A percentile compares a stretch with the other conserved stretches of the same genome.
These are phyloP conservation scores for Yamadazyma kanchanaburiensis DNA, from an alignment of 1,139 yeast genomes.

Conservation along the genomic window DNA sequence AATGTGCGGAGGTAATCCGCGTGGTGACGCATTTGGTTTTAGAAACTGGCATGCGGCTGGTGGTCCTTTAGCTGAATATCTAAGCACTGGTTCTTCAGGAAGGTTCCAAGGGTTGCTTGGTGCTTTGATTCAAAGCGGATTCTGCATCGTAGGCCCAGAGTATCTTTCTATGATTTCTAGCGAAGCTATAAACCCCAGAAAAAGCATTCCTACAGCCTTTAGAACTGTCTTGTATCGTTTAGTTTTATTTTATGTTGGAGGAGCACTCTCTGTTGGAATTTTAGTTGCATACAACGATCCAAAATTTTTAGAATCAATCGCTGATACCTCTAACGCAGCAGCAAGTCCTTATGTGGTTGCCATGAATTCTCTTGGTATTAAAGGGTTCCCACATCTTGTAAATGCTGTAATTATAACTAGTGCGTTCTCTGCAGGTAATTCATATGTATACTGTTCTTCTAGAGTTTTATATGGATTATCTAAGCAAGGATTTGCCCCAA, in stretches of 20 bases:
- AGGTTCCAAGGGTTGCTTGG: slow-evolving; percentile 67
- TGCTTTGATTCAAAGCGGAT: slow-evolving; percentile 56
- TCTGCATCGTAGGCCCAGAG: slow-evolving; percentile 80
- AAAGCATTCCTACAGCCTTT: slow-evolving; percentile 69
- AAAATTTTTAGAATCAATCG: slow-evolving; percentile 19
- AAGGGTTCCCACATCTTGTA: slow-evolving; percentile 35
- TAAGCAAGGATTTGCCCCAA: slow-evolving; percentile 35
- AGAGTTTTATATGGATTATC: slow-evolving; percentile 37
- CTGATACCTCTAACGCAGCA: slow-evolving; percentile 23
- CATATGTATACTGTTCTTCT: slow-evolving; percentile 38
- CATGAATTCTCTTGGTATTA: slow-evolving; percentile 34
- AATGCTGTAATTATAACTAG: slow-evolving; percentile 25
- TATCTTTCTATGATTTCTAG: slow-evolving; percentile 80
- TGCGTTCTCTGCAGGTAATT: slow-evolving; percentile 41
- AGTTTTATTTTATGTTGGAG: slow-evolving; percentile 61
- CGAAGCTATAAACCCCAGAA: slow-evolving; percentile 72
- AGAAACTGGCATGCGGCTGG: slow-evolving; percentile 52
- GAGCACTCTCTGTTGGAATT: slow-evolving; percentile 36
- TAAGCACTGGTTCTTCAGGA: slow-evolving; percentile 57
- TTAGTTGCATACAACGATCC: slow-evolving; percentile 40
- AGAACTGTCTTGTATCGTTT: slow-evolving; percentile 71
- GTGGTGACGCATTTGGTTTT: slow-evolving; percentile 66
- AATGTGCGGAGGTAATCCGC: too few relatives aligned
- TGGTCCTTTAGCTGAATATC: slow-evolving; percentile 50
- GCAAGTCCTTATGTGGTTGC: slow-evolving; percentile 45